A percentile compares a stretch with the other conserved stretches of the same genome.
These are phyloP conservation scores for Rhizopogon rudus DNA, from an alignment of 768 basidiomycete species.

Conservation along the genomic window DNA sequence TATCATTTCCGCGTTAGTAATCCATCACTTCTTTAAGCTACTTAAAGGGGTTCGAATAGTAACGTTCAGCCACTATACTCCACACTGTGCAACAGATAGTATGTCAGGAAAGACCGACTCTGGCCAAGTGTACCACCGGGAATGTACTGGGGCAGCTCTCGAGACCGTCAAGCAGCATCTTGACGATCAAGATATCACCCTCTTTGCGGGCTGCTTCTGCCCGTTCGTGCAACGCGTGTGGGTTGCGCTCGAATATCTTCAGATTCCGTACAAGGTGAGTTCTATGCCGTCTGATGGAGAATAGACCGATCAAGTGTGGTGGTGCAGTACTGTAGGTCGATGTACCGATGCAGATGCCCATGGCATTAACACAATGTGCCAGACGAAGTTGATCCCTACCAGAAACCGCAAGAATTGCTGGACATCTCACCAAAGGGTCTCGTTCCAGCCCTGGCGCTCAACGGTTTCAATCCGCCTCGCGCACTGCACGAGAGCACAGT, in stretches of 20 bases:
- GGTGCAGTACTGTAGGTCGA: conserved; percentile 34
- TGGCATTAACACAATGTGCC: background rate
- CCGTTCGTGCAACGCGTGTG: conserved; percentile 83
- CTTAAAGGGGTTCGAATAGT: too few species aligned
- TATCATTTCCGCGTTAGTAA: background rate
- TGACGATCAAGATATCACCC: conserved; percentile 46
- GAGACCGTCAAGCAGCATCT: conserved; percentile 49
- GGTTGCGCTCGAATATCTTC: conserved; percentile 67
- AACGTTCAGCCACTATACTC: too few species aligned
- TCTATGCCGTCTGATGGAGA: too few species aligned
- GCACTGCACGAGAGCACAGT: conserved; percentile 77
- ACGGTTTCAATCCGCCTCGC: conserved; percentile 48
- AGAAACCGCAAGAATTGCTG: conserved; percentile 75
- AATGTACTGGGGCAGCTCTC: conserved; percentile 48
- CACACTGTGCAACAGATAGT: too few species aligned
- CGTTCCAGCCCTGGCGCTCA: conserved; percentile 63
- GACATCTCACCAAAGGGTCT: conserved; percentile 79
- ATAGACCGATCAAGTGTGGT: background rate
- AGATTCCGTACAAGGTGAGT: conserved; percentile 63
- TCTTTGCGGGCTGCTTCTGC: conserved; percentile 74
- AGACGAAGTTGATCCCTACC: conserved; percentile 84
- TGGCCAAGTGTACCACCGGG: conserved; percentile 34
- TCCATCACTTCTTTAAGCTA: background rate
- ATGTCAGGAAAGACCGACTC: conserved; percentile 21
- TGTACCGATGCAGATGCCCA: background rate